Conservation (phyloP, 805 yeast species). For the Barnettozyma pratensis region DNA sequence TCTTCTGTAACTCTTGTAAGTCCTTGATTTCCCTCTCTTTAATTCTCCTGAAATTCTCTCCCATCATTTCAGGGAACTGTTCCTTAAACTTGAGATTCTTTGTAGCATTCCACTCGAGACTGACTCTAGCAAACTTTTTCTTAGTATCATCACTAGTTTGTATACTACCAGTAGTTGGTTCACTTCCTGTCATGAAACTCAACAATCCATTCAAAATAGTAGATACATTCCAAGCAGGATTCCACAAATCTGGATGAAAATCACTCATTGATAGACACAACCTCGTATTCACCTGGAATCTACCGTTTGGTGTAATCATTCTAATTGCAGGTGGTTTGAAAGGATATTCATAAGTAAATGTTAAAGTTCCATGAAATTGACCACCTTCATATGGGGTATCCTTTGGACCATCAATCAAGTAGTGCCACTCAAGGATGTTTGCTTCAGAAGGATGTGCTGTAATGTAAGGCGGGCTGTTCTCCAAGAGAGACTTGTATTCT, state of each 20-base stretch:
- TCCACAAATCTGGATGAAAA: conserved; percentile 93
- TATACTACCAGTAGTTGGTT: conserved; percentile 79
- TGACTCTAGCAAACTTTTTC: conserved; percentile 49
- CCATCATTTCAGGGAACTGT: conserved; percentile 67
- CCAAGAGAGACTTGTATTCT: conserved; percentile 74
- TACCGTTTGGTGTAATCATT: conserved; percentile 86
- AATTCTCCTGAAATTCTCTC: conserved; percentile 25
- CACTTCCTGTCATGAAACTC: conserved; percentile 89
- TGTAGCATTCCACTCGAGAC: conserved; percentile 53
- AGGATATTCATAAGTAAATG: conserved; percentile 83
- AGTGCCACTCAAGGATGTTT: conserved; percentile 92
- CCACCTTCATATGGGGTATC: conserved; percentile 83
- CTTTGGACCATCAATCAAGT: conserved; percentile 87
- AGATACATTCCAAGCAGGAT: conserved; percentile 92
- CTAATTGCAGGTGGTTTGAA: conserved; percentile 88
- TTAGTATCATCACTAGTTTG: conserved; percentile 55
- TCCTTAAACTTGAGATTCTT: conserved; percentile 52
- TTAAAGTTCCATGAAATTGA: conserved; percentile 83
- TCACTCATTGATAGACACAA: conserved; percentile 91
- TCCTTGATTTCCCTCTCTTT: conserved; percentile 18
- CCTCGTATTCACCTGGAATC: conserved; percentile 76
- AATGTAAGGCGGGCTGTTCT: conserved; percentile 81
- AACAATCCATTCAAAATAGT: conserved; percentile 83
- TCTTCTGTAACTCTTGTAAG: conserved; percentile 8
- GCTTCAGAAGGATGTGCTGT: conserved; percentile 82